Conservation (phyloP, 2,329 filamentous ascomycete genomes). For the Verticillium albo-atrum region DNA sequence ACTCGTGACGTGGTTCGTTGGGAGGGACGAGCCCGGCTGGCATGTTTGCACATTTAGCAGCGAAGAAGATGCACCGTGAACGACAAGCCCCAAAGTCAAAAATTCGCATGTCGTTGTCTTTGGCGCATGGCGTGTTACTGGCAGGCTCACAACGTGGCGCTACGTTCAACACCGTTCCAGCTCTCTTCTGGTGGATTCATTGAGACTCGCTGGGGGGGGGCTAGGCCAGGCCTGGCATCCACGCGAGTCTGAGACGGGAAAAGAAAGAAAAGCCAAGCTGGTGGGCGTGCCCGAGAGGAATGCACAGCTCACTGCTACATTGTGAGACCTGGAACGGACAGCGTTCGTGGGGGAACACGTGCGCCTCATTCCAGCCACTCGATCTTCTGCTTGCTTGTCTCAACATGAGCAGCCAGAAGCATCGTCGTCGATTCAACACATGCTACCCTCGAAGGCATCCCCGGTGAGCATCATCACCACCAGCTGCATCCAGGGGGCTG, state of each 20-base stretch:
- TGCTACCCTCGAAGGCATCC: neutral
- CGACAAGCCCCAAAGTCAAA: neutral
- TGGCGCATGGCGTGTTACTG: neutral
- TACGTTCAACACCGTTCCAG: neutral
- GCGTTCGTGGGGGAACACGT: too few relatives aligned
- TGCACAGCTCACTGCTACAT: neutral
- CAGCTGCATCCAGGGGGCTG: neutral
- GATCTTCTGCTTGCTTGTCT: too few relatives aligned
- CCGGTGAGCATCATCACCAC: neutral
- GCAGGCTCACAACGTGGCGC: neutral
- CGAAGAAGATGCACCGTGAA: neutral
- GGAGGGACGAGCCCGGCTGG: neutral
- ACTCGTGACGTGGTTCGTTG: neutral
- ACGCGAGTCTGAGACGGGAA: neutral
- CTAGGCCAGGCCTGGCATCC: neutral
- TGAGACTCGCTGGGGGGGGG: neutral
- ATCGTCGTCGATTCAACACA: neutral
- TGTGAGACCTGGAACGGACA: neutral
- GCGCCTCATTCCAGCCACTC: too few relatives aligned
- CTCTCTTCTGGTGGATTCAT: neutral
- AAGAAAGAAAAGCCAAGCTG: neutral
- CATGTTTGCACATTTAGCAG: neutral
- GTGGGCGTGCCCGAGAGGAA: neutral
- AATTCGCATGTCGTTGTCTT: neutral
- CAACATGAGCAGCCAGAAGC: neutral